Conservation (phyloP, 1,139 yeast species). For the Trichomonascaceae sp. region DNA sequence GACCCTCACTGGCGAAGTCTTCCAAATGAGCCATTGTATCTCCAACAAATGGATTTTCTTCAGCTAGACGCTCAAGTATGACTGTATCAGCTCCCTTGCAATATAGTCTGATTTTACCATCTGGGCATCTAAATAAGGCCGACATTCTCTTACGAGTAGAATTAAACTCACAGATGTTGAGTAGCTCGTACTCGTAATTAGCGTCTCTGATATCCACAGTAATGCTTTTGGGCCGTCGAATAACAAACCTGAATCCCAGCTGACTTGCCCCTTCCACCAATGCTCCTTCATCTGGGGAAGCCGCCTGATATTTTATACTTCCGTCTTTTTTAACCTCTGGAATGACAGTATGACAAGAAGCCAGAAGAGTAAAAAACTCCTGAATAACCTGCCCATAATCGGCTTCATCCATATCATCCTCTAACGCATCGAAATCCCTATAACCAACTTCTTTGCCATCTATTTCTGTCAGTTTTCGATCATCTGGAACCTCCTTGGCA, state of each 20-base stretch:
- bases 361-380: constrained; percentile 74
- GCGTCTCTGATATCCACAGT: constrained; percentile 50
- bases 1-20: constrained; percentile 94
- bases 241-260: constrained; percentile 75
- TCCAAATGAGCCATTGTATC: constrained; percentile 84
- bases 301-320: constrained; percentile 86
- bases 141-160: constrained; percentile 98
- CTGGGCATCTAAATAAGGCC: constrained; percentile 89
- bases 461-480: constrained; percentile 59
- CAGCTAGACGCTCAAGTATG: constrained; percentile 73
- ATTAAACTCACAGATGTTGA: constrained; percentile 92
- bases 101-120: constrained; percentile 79
- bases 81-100: constrained; percentile 99
- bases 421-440: constrained; percentile 64
- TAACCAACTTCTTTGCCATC: constrained; percentile 83
- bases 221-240: constrained; percentile 81
- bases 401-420: constrained; percentile 42
- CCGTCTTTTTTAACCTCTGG: constrained; percentile 65
- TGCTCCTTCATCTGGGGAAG: constrained; percentile 99
- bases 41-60: constrained; percentile 71
- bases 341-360: constrained; percentile 96
- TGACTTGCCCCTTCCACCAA: constrained; percentile 93
- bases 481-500: constrained; percentile 87
- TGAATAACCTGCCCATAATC: constrained; percentile 60
- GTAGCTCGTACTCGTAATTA: constrained; percentile 61